phyloP scores from a whole-genome alignment of 1,284 basidiomycete genomes.

The Cerioporus squamosus region DNA sequence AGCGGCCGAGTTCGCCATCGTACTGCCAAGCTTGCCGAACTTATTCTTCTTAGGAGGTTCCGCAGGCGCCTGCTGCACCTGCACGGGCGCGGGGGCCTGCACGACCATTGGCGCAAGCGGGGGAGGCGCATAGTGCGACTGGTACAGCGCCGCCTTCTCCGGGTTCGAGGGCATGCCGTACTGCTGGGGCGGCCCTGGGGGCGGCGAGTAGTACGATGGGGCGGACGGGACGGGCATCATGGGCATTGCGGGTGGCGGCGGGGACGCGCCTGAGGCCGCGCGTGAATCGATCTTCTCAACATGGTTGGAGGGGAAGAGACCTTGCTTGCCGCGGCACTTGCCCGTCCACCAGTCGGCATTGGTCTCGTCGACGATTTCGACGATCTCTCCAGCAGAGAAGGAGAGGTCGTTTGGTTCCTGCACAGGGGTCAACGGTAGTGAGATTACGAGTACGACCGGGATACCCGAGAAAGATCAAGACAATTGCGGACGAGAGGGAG shows the following conservation, averaged over 20 bases:
- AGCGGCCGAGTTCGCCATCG: slow-evolving; percentile 68
- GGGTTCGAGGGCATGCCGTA: slow-evolving; percentile 12
- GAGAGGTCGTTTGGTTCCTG: slow-evolving; percentile 66
- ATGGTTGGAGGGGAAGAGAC: slow-evolving; percentile 67
- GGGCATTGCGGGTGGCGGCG: slow-evolving; percentile 24
- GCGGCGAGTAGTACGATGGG: slow-evolving; percentile 15
- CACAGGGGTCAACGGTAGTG: not conserved
- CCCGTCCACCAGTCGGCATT: slow-evolving; percentile 73
- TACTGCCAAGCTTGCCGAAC: slow-evolving; percentile 61
- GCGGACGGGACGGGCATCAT: slow-evolving; percentile 7
- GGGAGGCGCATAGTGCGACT: slow-evolving; percentile 40
- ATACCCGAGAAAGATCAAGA: not conserved
- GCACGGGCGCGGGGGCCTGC: slow-evolving; percentile 11
- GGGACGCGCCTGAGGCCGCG: not conserved
- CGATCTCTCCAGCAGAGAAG: slow-evolving; percentile 59
- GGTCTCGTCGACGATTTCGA: slow-evolving; percentile 63
- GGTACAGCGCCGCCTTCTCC: slow-evolving; percentile 43
- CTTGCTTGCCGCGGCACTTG: slow-evolving; percentile 56
- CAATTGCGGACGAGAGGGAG: slow-evolving; percentile 1
- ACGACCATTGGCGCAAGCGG: slow-evolving; percentile 22
- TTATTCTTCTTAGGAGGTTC: slow-evolving; percentile 60
- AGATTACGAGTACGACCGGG: not conserved
- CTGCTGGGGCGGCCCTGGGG: slow-evolving; percentile 16
- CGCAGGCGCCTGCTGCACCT: slow-evolving; percentile 24
- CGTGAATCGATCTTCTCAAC: slow-evolving; percentile 52